Evolutionary conservation across 2,329 filamentous ascomycete genomes (phyloP), one percentile per base, ranked within the genome.

Genomic region (Fusarium secorum): DNA sequence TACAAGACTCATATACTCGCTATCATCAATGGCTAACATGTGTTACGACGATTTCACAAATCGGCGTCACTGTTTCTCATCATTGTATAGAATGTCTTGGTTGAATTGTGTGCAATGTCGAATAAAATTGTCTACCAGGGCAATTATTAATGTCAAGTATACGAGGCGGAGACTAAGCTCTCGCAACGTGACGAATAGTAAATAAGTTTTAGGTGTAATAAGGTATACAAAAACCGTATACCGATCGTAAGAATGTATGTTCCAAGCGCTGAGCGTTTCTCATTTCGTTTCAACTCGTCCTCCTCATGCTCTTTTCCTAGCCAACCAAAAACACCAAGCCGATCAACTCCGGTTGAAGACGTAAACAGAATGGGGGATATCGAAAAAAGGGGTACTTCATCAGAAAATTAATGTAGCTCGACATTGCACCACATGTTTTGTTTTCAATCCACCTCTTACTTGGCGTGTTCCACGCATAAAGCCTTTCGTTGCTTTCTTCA

Each of bases 81-180:
- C 49, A 56, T 54, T 36, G 38, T 22, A 11, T 60, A 24, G 24
- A 26, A 42, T 33, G n/a, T 11, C 8, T 26, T 42, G n/a, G 28
- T 32, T 39, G 17, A 45, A 26, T 36, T 41, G 61, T 70, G 70
- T 77, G 72, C 76, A 78, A 79, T 76, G 73, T 75, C 66, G 72
- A 78, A 72, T 77, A 77, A 75, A 75, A 77, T 76, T 78, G 76
- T 76, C 75, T 77, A 77, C 74, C 71, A 73, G 76, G 71, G 74
- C 78, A 77, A 78, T 76, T 77, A 79, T 71, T 74, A 75, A 60
- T 56, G 68, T 57, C 55, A 64, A 69, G 58, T 72, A 74, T 66
- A 72, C 66, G 60, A 70, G 57, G 54, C 62, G 60, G 64, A 77
- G 58, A 54, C 71, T 61, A 52, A 63, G 70, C 70, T 70, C 63